Evolutionary conservation across 208 protist species (phyloP), one percentile per base, ranked within the genome.

Genomic region (Leishmania turanica): DNA sequence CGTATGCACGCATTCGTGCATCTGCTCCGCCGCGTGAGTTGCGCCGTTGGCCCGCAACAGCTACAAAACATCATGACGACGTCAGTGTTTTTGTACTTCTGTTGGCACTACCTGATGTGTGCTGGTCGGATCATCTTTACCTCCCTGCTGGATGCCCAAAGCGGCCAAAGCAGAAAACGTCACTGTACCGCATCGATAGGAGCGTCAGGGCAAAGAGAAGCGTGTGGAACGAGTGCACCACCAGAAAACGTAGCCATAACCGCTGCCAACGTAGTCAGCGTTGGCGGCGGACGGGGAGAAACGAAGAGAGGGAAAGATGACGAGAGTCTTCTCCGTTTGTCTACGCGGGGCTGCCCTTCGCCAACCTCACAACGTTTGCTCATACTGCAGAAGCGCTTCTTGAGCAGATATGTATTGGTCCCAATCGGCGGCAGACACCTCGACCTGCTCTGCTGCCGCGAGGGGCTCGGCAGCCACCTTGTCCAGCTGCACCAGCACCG

Each of bases 401-500:
- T 86, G 78, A 19, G 83, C 83, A 11, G 71, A 49, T n/a, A 76
- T n/a, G n/a, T 75, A 79, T 34, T 54, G n/a, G 37, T 77, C 68
- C 83, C 78, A 86, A 70, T 82, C 49, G 19, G 45, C 68, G 13
- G 40, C 51, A 17, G 40, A 45, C 51, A 75, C 51, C 40, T 79
- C 78, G 7, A 7, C 62, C 49, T 51, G 49, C 9, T 4, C 27
- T 9, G 31, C n/a, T 47, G 42, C 19, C 3, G 53, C 27, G 47
- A 42, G 40, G 34, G 54, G 53, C 62, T 62, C 58, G 8, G 51
- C 1, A 1, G 77, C 7, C 69, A 68, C 56, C 31, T 56, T 68
- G 45, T 91, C 84, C 19, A 92, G 68, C 31, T 75, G 87, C n/a
- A 81, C 69, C 11, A 91, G 71, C 15, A 70, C 82, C 17, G 83